These are phyloP conservation scores for Thelonectria olida DNA, from an alignment of 2,329 filamentous ascomycete genomes.

Conservation along the genomic window DNA sequence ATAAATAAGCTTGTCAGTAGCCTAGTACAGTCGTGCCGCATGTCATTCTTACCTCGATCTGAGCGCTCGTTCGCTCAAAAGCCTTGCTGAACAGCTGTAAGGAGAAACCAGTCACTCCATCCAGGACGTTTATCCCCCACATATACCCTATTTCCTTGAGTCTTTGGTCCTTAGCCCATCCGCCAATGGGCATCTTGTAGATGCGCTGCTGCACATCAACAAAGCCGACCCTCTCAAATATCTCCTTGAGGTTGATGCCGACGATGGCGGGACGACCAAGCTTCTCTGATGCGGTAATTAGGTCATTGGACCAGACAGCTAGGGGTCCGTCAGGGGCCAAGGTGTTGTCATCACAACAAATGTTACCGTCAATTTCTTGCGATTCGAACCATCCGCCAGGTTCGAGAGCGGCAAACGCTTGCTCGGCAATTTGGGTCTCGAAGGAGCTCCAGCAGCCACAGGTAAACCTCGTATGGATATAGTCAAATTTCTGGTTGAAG, in stretches of 20 bases:
- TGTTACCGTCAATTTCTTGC: slow-evolving; percentile 52
- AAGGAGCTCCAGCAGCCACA: slow-evolving; percentile 58
- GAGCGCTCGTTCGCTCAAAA: slow-evolving; percentile 48
- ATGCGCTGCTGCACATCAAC: slow-evolving; percentile 59
- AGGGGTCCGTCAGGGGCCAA: slow-evolving; percentile 49
- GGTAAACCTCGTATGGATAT: slow-evolving; percentile 60
- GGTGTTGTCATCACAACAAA: slow-evolving; percentile 55
- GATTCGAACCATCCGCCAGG: slow-evolving; percentile 65
- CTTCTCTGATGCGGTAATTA: slow-evolving; percentile 47
- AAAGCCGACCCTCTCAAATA: slow-evolving; percentile 59
- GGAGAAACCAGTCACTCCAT: slow-evolving; percentile 53
- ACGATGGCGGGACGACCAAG: slow-evolving; percentile 49
- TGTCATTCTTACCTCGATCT: slow-evolving; percentile 61
- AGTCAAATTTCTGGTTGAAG: slow-evolving; percentile 62
- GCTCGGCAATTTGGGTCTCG: slow-evolving; percentile 56
- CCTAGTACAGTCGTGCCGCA: background rate
- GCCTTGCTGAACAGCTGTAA: slow-evolving; percentile 50
- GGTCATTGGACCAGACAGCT: slow-evolving; percentile 49
- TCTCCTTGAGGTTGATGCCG: slow-evolving; percentile 44
- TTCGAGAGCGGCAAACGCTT: slow-evolving; percentile 56
- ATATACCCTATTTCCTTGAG: slow-evolving; percentile 53
- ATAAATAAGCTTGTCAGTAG: slow-evolving; percentile 8
- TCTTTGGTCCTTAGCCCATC: slow-evolving; percentile 57
- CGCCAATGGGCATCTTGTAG: slow-evolving; percentile 61
- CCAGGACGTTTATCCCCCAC: slow-evolving; percentile 52